phyloP scores from a whole-genome alignment of 768 basidiomycete species.

The Kwoniella botswanensis region DNA sequence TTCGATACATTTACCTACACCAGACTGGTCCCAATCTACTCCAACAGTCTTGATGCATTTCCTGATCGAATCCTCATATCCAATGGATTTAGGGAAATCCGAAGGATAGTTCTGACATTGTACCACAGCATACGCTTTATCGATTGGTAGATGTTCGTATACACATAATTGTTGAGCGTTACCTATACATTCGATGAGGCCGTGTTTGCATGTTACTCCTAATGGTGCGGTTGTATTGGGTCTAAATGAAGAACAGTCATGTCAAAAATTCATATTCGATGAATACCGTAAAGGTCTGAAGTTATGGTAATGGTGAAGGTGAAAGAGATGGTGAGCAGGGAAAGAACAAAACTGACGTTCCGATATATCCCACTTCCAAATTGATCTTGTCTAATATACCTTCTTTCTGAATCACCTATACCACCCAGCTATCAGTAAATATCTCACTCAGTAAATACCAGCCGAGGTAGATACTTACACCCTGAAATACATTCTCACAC shows the following conservation, averaged over 20 bases:
- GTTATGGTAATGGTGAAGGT: too few species aligned
- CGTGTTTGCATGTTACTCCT: constrained; percentile 83
- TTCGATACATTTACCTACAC: constrained; percentile 62
- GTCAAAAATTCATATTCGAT: not conserved
- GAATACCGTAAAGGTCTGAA: not conserved
- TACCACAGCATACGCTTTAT: constrained; percentile 31
- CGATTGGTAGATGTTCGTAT: constrained; percentile 56
- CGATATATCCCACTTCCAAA: constrained; percentile 74
- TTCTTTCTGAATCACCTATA: constrained; percentile 59
- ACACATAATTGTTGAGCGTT: constrained; percentile 88
- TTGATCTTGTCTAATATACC: constrained; percentile 70
- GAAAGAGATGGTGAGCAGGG: too few species aligned
- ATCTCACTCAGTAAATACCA: too few species aligned
- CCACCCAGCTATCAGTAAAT: too few species aligned
- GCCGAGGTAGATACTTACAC: constrained; percentile 59
- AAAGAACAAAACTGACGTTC: constrained; percentile 63
- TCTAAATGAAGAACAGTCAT: constrained; percentile 1
- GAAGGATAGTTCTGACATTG: constrained; percentile 39
- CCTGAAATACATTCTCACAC: constrained; percentile 78
- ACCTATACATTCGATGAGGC: constrained; percentile 74
- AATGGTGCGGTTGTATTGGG: constrained; percentile 30
- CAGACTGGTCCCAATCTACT: constrained; percentile 73
- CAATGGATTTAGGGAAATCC: constrained; percentile 64
- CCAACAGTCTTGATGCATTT: constrained; percentile 69
- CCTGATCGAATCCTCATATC: constrained; percentile 68